phyloP scores from a whole-genome alignment of 176 grass and related monocot genomes.

The Themeda triandra region DNA sequence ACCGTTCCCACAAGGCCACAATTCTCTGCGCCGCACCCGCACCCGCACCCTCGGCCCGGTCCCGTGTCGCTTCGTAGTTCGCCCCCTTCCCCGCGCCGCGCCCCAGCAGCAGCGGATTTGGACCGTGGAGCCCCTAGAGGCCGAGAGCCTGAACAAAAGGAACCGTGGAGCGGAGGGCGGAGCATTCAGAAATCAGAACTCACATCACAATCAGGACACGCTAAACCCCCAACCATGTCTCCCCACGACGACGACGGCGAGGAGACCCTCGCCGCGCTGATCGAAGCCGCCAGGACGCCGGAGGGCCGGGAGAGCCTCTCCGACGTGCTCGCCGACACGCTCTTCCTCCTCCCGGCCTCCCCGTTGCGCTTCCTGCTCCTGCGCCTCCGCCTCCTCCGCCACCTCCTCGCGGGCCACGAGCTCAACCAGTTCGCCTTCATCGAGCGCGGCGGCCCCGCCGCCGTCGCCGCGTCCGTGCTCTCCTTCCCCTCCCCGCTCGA shows the following conservation, averaged over 20 bases:
- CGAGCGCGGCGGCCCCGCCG: constrained; percentile 31
- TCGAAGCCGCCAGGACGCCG: constrained; percentile 49
- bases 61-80: not conserved
- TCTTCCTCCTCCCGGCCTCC: constrained; percentile 27
- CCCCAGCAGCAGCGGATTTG: not conserved
- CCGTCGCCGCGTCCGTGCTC: constrained; percentile 34
- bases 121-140: too few relatives aligned
- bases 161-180: not conserved
- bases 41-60: not conserved
- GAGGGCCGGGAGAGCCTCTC: constrained; percentile 50
- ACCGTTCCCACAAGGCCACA: too few relatives aligned
- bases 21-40: too few relatives aligned
- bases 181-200: not conserved
- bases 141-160: not conserved
- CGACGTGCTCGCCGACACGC: constrained; percentile 21
- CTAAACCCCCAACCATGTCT: not conserved
- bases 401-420: constrained; percentile 73
- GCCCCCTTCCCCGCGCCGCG: not conserved
- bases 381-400: constrained; percentile 71
- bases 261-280: constrained; percentile 43
- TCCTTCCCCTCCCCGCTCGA: constrained; percentile 11
- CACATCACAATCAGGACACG: not conserved
- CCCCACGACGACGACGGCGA: not conserved
- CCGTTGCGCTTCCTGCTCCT: constrained; percentile 32
- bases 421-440: constrained; percentile 71